phyloP scores from a whole-genome alignment of 192 early-diverging fungal genomes.

The Mortierella alpina region DNA sequence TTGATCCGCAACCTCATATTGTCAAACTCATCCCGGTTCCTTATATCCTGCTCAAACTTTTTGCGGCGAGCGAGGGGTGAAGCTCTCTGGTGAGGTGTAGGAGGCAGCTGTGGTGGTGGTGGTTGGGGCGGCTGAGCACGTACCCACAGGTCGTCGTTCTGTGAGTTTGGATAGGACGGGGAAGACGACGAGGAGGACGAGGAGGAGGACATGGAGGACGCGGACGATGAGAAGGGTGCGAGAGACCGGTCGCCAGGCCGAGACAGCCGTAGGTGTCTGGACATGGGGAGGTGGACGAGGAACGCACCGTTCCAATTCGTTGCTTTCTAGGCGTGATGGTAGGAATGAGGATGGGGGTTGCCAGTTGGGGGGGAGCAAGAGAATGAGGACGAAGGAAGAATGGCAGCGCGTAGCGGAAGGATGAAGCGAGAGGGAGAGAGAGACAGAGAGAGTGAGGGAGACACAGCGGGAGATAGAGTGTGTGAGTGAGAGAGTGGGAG shows the following conservation, averaged over 20 bases:
- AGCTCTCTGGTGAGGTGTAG: background rate
- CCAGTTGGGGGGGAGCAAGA: background rate
- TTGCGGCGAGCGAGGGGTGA: background rate
- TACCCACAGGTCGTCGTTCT: too few species aligned
- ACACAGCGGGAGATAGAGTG: background rate
- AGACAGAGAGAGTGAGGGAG: background rate
- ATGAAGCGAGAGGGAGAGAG: too few species aligned
- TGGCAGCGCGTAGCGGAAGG: background rate
- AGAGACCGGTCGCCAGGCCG: too few species aligned
- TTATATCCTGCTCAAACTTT: background rate
- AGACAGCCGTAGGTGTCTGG: too few species aligned
- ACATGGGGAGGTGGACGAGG: too few species aligned
- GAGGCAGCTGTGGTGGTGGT: background rate
- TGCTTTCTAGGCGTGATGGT: too few species aligned
- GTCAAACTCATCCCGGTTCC: background rate
- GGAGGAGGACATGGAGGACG: background rate
- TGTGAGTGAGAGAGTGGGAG: background rate
- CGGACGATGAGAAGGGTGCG: background rate
- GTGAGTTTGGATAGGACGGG: background rate
- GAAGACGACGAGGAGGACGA: background rate
- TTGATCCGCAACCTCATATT: constrained; percentile 18
- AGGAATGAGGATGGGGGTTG: too few species aligned
- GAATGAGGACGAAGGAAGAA: background rate
- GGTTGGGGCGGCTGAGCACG: background rate
- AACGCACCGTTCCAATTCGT: too few species aligned